phyloP scores from a whole-genome alignment of 495 filamentous ascomycete genomes.

The Hypoxylon lenormandii region DNA sequence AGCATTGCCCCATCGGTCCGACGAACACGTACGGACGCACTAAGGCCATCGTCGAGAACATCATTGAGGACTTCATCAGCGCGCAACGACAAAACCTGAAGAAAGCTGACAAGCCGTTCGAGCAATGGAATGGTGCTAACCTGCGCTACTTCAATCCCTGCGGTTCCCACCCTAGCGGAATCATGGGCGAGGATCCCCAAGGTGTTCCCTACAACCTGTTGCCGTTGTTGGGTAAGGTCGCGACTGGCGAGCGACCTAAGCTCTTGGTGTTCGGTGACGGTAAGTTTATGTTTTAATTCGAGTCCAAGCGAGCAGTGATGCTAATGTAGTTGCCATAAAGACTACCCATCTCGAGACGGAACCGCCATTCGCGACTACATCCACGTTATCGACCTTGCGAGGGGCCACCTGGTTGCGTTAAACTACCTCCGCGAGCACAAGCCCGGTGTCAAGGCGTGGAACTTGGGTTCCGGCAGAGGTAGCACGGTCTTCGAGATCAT shows the following conservation, averaged over 20 bases:
- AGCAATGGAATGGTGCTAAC: slow-evolving; percentile 92
- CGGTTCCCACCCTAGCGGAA: slow-evolving; percentile 90
- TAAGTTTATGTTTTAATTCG: slow-evolving; percentile 57
- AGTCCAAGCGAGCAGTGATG: not conserved
- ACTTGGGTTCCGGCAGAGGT: slow-evolving; percentile 93
- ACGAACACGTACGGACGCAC: slow-evolving; percentile 98
- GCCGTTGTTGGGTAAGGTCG: slow-evolving; percentile 92
- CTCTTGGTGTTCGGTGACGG: slow-evolving; percentile 93
- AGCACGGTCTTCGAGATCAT: slow-evolving; percentile 98
- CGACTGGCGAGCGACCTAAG: slow-evolving; percentile 93
- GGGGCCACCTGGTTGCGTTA: slow-evolving; percentile 89
- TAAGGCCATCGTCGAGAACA: slow-evolving; percentile 87
- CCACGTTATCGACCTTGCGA: slow-evolving; percentile 73
- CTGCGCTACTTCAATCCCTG: slow-evolving; percentile 98
- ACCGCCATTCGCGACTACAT: slow-evolving; percentile 81
- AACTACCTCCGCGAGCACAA: slow-evolving; percentile 90
- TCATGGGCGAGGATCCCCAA: slow-evolving; percentile 98
- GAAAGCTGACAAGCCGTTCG: slow-evolving; percentile 79
- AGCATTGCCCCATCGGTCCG: slow-evolving; percentile 92
- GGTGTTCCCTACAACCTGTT: slow-evolving; percentile 96
- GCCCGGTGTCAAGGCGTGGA: slow-evolving; percentile 95
- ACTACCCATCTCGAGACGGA: slow-evolving; percentile 88
- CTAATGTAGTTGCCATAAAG: slow-evolving; percentile 59
- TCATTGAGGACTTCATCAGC: slow-evolving; percentile 90
- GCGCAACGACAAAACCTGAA: slow-evolving; percentile 84